A percentile compares a stretch with the other conserved stretches of the same genome.
These are phyloP conservation scores for Madurella mycetomatis DNA, from an alignment of 2,329 filamentous ascomycete genomes.

Conservation along the genomic window DNA sequence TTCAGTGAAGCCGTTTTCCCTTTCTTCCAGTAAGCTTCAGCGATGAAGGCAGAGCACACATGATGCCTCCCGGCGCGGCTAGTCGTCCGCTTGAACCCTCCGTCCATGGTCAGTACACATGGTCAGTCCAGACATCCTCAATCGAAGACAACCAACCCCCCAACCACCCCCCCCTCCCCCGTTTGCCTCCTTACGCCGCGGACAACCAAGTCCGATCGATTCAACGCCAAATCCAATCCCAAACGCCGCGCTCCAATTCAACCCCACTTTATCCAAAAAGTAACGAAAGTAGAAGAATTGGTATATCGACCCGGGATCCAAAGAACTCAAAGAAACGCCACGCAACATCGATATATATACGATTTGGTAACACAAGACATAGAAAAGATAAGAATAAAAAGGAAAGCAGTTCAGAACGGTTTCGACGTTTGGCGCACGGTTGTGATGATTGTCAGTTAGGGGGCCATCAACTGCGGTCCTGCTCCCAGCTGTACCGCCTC, in stretches of 20 bases:
- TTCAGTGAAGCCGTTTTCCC: no score
- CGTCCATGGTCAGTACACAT: no score
- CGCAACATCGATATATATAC: neutral
- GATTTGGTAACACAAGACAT: neutral
- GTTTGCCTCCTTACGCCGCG: neutral
- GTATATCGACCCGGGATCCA: neutral
- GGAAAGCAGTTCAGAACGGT: neutral
- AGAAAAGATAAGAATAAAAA: neutral
- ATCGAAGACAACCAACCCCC: neutral
- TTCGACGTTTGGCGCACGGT: neutral
- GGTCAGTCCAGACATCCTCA: no score
- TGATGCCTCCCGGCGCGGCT: no score
- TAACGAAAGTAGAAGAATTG: neutral
- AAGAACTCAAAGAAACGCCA: neutral
- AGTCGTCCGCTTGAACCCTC: no score
- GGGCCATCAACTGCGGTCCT: conserved; percentile 22
- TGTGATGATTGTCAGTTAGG: neutral
- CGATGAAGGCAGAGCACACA: no score
- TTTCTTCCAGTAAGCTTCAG: no score
- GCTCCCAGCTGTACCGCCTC: conserved; percentile 50
- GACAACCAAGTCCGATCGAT: neutral
- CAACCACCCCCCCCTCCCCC: no score
- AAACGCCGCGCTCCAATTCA: conserved; percentile 13
- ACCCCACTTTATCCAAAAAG: neutral
- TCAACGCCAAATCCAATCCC: neutral